Percentiles rank a stretch among this genome's conserved stretches.
Evolutionary conservation across 2,329 filamentous ascomycete species (phyloP).

Genomic region (Epichloe bromicola): DNA sequence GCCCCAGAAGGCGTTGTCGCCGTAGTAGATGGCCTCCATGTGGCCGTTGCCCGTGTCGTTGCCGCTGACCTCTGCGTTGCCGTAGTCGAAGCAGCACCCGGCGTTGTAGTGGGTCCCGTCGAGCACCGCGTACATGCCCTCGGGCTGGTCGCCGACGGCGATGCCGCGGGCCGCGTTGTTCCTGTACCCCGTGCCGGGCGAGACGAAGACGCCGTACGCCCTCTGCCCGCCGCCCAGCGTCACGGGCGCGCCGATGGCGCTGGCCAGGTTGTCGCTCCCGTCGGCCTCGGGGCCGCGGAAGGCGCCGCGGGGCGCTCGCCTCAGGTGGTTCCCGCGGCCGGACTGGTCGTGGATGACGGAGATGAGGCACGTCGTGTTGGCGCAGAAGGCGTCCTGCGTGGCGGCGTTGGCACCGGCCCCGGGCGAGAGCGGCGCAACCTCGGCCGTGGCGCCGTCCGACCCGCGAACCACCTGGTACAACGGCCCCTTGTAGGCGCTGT

Average conservation of each 20-base stretch:
- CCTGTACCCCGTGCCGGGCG: constrained; percentile 50
- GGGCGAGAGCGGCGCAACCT: neutral
- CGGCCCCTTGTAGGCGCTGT: constrained; percentile 35
- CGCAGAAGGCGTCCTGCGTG: constrained; percentile 48
- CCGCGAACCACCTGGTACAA: constrained; percentile 48
- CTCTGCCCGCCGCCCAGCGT: constrained; percentile 46
- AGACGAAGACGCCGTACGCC: constrained; percentile 50
- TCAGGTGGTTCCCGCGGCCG: constrained; percentile 47
- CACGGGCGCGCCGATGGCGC: constrained; percentile 46
- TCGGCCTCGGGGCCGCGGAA: constrained; percentile 41
- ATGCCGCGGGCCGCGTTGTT: constrained; percentile 40
- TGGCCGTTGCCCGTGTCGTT: constrained; percentile 46
- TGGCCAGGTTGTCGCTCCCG: constrained; percentile 47
- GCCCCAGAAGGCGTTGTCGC: constrained; percentile 39
- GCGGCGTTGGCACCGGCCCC: constrained; percentile 51
- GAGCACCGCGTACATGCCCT: constrained; percentile 48
- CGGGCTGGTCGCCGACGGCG: constrained; percentile 39
- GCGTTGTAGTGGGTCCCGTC: constrained; percentile 48
- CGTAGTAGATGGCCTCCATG: constrained; percentile 59
- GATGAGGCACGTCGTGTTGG: constrained; percentile 48
- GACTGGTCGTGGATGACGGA: constrained; percentile 55
- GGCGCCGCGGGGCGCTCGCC: constrained; percentile 42
- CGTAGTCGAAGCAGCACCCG: constrained; percentile 45
- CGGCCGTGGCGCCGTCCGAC: constrained; percentile 24
- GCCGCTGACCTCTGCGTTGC: constrained; percentile 40